Evolutionary conservation across 768 basidiomycete genomes (phyloP).

Genomic region (Russula sp.): DNA sequence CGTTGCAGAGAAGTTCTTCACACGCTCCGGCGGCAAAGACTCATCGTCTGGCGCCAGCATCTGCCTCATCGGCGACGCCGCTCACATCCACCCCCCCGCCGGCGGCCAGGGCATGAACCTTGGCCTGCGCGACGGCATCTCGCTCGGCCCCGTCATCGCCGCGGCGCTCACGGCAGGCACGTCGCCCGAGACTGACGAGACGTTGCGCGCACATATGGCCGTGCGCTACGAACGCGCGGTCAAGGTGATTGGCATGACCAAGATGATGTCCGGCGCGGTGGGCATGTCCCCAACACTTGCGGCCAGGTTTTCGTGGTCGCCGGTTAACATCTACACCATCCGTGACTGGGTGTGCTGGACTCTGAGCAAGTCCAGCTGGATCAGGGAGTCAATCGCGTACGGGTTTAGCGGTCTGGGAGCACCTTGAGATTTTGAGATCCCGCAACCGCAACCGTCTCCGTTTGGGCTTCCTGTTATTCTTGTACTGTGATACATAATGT

Average conservation of each 20-base stretch:
- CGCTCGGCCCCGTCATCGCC: slow-evolving; percentile 37
- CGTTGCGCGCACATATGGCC: slow-evolving; percentile 32
- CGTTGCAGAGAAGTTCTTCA: slow-evolving; percentile 35
- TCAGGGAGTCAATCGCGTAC: slow-evolving; percentile 24
- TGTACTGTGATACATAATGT: not conserved
- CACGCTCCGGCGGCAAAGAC: slow-evolving; percentile 23
- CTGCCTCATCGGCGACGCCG: slow-evolving; percentile 40
- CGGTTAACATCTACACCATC: slow-evolving; percentile 19
- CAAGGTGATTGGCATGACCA: slow-evolving; percentile 36
- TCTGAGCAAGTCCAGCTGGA: slow-evolving; percentile 21
- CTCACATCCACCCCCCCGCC: slow-evolving; percentile 46
- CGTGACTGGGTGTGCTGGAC: slow-evolving; percentile 26
- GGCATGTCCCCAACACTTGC: slow-evolving; percentile 22
- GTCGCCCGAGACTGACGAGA: slow-evolving; percentile 26
- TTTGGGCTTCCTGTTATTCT: not conserved
- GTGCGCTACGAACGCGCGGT: slow-evolving; percentile 35
- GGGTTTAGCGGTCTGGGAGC: slow-evolving; percentile 28
- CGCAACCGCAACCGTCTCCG: not conserved
- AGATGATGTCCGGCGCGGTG: slow-evolving; percentile 27
- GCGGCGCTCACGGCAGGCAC: slow-evolving; percentile 28
- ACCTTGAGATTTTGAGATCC: slow-evolving; percentile 4
- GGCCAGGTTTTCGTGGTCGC: slow-evolving; percentile 22
- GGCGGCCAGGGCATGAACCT: slow-evolving; percentile 56
- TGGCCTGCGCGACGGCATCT: slow-evolving; percentile 47
- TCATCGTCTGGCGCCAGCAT: slow-evolving; percentile 19